Evolutionary conservation across 2,329 filamentous ascomycete species (phyloP).

Genomic region (Laburnicola sp.): DNA sequence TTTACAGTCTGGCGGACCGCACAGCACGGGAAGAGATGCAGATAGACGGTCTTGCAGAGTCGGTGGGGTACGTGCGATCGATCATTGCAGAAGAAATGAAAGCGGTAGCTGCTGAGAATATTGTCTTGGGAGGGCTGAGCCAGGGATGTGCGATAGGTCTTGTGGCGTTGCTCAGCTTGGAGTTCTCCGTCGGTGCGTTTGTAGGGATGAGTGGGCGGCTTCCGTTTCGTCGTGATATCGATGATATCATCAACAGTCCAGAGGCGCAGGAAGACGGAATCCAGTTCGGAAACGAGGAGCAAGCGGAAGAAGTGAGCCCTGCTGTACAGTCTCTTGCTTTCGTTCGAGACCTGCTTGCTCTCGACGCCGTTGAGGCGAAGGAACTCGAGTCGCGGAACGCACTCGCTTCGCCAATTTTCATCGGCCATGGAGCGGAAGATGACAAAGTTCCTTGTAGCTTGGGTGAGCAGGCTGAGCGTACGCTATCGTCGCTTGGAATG

Average conservation of each 20-base stretch:
- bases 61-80: conserved; percentile 25
- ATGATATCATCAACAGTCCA: conserved; percentile 2
- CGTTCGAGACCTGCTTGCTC: conserved; percentile 2
- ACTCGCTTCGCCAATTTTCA: conserved; percentile 43
- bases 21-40: conserved; percentile 47
- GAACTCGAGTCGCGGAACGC: neutral
- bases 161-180: conserved; percentile 45
- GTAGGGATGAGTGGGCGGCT: conserved; percentile 55
- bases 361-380: neutral
- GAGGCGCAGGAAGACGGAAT: neutral
- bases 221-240: conserved; percentile 47
- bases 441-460: conserved; percentile 44
- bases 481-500: conserved; percentile 42
- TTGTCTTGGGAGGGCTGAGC: conserved; percentile 57
- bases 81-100: conserved; percentile 9
- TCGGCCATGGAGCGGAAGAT: conserved; percentile 52
- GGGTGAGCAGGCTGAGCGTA: conserved; percentile 39
- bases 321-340: conserved; percentile 17
- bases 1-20: conserved; percentile 47
- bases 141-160: conserved; percentile 56
- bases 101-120: conserved; percentile 31
- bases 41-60: conserved; percentile 50
- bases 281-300: neutral
- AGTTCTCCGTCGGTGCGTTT: conserved; percentile 46
- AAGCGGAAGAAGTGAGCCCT: neutral